phyloP scores from a whole-genome alignment of 805 yeast genomes.

The Ogataea glucozyma region DNA sequence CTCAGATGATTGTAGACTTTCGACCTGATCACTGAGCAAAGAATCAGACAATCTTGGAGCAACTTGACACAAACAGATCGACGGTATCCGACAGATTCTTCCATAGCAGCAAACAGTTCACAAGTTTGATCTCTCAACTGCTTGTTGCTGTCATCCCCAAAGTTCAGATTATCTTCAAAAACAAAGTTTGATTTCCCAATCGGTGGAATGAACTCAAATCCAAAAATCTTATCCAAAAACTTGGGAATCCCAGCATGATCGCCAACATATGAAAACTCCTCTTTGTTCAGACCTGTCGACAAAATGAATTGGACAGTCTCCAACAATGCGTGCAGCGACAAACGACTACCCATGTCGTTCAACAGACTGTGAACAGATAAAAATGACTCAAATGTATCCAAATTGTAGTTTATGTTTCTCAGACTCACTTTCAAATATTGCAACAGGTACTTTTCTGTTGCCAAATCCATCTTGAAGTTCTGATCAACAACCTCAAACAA shows the following conservation, averaged over 20 bases:
- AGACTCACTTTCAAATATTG: constrained; percentile 24
- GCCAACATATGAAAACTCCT: constrained; percentile 9
- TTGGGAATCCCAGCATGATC: constrained; percentile 17
- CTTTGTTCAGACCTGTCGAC: constrained; percentile 20
- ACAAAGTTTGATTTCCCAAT: constrained; percentile 29
- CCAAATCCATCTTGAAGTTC: constrained; percentile 29
- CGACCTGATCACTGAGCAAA: constrained; percentile 38
- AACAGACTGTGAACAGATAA: constrained; percentile 23
- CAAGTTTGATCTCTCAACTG: constrained; percentile 12
- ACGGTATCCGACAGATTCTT: constrained; percentile 13
- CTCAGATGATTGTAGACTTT: constrained; percentile 24
- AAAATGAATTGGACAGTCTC: constrained; percentile 30
- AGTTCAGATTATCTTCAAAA: constrained; percentile 26
- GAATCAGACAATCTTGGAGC: constrained; percentile 34
- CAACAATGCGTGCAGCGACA: constrained; percentile 37
- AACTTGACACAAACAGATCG: constrained; percentile 14
- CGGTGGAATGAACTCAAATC: constrained; percentile 33
- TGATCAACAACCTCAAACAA: constrained; percentile 37
- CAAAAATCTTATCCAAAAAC: constrained; percentile 20
- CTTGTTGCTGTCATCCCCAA: constrained; percentile 14
- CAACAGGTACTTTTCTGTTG: constrained; percentile 24
- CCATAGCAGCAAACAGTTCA: constrained; percentile 16
- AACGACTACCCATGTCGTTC: constrained; percentile 36
- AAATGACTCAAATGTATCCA: constrained; percentile 23
- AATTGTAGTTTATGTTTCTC: constrained; percentile 20